Evolutionary conservation across 2,329 filamentous ascomycete species (phyloP).

Genomic region (Botrytis pseudocinerea): DNA sequence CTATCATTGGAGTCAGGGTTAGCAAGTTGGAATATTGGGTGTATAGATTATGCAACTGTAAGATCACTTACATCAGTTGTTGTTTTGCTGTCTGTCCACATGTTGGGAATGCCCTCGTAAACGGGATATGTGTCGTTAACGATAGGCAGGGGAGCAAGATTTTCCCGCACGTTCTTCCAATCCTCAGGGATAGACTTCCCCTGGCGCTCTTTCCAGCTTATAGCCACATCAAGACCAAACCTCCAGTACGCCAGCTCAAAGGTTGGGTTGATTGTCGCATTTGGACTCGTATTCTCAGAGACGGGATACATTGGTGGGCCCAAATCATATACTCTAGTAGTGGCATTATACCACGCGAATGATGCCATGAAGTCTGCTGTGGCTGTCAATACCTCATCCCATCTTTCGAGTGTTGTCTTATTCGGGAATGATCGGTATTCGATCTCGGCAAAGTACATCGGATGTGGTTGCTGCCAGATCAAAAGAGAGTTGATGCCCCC

Average conservation of each 20-base stretch:
- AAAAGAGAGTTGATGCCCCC: conserved; percentile 62
- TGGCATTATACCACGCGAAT: conserved; percentile 55
- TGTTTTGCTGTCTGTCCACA: conserved; percentile 42
- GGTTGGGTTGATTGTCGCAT: conserved; percentile 56
- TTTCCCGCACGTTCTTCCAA: conserved; percentile 52
- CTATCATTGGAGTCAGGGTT: conserved; percentile 40
- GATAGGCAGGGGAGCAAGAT: conserved; percentile 55
- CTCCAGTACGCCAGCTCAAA: conserved; percentile 63
- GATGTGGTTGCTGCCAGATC: conserved; percentile 64
- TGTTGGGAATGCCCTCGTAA: conserved; percentile 53
- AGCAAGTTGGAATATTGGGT: neutral
- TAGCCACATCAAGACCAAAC: conserved; percentile 57
- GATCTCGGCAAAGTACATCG: conserved; percentile 59
- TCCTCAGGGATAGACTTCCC: conserved; percentile 45
- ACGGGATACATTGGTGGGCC: conserved; percentile 54
- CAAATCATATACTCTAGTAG: conserved; percentile 53
- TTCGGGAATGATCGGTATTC: conserved; percentile 52
- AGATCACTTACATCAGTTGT: neutral
- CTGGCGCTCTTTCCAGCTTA: conserved; percentile 53
- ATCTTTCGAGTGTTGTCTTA: conserved; percentile 48
- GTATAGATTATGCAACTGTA: neutral
- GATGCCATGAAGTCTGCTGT: conserved; percentile 61
- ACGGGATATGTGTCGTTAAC: conserved; percentile 53
- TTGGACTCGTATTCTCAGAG: conserved; percentile 59
- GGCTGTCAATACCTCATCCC: conserved; percentile 53